Base-by-base conservation (phyloP, 768 basidiomycete genomes). In the Leucocoprinus leucothites region DNA sequence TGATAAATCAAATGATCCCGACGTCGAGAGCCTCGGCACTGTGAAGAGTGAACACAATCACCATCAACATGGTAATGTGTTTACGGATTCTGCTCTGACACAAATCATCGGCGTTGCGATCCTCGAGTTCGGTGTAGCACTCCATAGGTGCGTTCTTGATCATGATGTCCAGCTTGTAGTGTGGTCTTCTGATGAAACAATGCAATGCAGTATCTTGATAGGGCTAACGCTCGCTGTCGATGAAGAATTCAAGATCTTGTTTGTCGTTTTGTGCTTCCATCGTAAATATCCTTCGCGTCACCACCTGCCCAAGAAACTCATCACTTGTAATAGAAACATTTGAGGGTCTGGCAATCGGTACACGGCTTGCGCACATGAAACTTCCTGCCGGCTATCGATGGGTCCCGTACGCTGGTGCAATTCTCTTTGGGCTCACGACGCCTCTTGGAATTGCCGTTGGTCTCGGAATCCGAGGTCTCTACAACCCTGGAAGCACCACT, bases 201-300 rank as follows among this genome's bases (percentile, higher is more conserved):
- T n/a, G 61, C 31, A 56, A 34, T 34, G 3, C 16, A 93, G 91
- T 68, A 64, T 94, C 6, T 76, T 96, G 47, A 89, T 97, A 58
- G 95, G 95, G 0, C 73, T 98, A 28, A 95, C 96, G 0, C 81
- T 98, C 38, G 94, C 94, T n/a, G 91, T 94, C n/a, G 84, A 87
- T 61, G 71, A 78, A 3, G 67, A 81, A 34, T 97, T 98, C 73
- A 91, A 82, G 60, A 70, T 87, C 16, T 81, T 99, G n/a, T 94
- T 97, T 67, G 73, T 92, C 56, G 96, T 98, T 49, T 68, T 97
- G 22, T 72, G 94, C 63, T 94, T 95, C 72, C 96, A 98, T 65
- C 95, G 93, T 94, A 67, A 65, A 89, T 82, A 16, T 18, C 25
- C 9, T 25, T 55, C n/a, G 21, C 9, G 14, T n/a, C 16, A 21